These are phyloP conservation scores for Blastobotrys attinorum DNA, from an alignment of 805 yeast genomes.

Conservation along the genomic window DNA sequence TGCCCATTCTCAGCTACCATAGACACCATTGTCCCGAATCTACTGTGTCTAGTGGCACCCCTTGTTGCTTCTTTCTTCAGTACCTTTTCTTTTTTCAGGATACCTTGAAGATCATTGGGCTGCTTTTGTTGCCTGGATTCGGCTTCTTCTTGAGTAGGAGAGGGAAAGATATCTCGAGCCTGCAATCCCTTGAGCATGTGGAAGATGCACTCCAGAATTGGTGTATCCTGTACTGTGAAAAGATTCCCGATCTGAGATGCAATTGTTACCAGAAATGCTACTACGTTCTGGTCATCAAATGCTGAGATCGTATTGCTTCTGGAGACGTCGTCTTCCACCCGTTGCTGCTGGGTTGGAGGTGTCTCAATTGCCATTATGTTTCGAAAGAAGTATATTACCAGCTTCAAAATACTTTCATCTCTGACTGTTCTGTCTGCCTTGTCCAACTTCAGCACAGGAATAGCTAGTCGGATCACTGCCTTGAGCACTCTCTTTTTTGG, in stretches of 20 bases:
- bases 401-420: conserved; percentile 64
- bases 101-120: conserved; percentile 27
- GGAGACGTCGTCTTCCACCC: conserved; percentile 66
- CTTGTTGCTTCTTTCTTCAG: conserved; percentile 42
- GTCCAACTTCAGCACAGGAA: conserved; percentile 37
- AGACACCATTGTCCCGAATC: conserved; percentile 82
- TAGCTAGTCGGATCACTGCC: conserved; percentile 61
- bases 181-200: conserved; percentile 52
- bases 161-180: conserved; percentile 23
- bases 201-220: conserved; percentile 63
- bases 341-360: conserved; percentile 45
- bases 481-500: conserved; percentile 55
- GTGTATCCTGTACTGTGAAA: conserved; percentile 54
- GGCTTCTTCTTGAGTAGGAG: conserved; percentile 10
- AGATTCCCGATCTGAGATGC: conserved; percentile 57
- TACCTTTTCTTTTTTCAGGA: conserved; percentile 55
- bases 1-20: conserved; percentile 53
- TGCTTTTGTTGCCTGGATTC: conserved; percentile 1
- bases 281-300: conserved; percentile 63
- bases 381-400: conserved; percentile 66
- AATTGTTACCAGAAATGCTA: conserved; percentile 64
- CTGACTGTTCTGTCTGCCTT: conserved; percentile 50
- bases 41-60: conserved; percentile 67
- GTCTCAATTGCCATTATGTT: conserved; percentile 66
- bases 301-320: conserved; percentile 47